phyloP scores from a whole-genome alignment of 768 basidiomycete genomes.

The Termitomyces heimii region DNA sequence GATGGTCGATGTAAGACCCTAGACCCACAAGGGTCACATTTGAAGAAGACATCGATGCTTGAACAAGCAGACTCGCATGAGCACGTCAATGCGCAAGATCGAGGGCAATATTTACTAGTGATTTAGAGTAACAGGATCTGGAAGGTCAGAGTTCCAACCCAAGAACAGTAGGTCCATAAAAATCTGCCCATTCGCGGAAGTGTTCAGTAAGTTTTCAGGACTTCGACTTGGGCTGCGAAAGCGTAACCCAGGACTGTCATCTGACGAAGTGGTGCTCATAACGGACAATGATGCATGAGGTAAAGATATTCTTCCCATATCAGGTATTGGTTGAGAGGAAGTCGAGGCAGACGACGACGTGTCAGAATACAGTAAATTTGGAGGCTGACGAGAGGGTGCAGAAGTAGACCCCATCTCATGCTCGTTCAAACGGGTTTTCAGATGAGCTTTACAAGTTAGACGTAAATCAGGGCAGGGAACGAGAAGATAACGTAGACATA shows the following conservation, averaged over 20 bases:
- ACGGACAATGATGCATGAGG: slow-evolving; percentile 40
- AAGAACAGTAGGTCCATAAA: slow-evolving; percentile 64
- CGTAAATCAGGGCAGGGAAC: slow-evolving; percentile 4
- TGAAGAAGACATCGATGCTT: slow-evolving; percentile 86
- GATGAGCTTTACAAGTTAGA: slow-evolving; percentile 37
- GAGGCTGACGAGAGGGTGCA: slow-evolving; percentile 28
- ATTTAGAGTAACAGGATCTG: slow-evolving; percentile 64
- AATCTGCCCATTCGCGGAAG: slow-evolving; percentile 22
- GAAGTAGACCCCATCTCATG: slow-evolving; percentile 34
- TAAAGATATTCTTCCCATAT: slow-evolving; percentile 33
- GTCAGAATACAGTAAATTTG: slow-evolving; percentile 12
- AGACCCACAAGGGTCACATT: slow-evolving; percentile 82
- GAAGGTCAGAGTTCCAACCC: slow-evolving; percentile 84
- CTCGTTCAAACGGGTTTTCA: slow-evolving; percentile 59
- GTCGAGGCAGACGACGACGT: slow-evolving; percentile 13
- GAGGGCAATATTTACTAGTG: slow-evolving; percentile 57
- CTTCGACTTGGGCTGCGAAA: slow-evolving; percentile 43
- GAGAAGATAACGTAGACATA: slow-evolving; percentile 20
- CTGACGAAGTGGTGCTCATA: slow-evolving; percentile 31
- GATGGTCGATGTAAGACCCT: slow-evolving; percentile 78
- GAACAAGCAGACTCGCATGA: slow-evolving; percentile 2
- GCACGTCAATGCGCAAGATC: slow-evolving; percentile 1
- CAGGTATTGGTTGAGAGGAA: slow-evolving; percentile 16
- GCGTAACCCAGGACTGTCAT: slow-evolving; percentile 28
- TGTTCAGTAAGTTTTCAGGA: slow-evolving; percentile 35